phyloP scores from a whole-genome alignment of 202 grass and related monocot genomes.

The Thinopyrum obtusiflorum region DNA sequence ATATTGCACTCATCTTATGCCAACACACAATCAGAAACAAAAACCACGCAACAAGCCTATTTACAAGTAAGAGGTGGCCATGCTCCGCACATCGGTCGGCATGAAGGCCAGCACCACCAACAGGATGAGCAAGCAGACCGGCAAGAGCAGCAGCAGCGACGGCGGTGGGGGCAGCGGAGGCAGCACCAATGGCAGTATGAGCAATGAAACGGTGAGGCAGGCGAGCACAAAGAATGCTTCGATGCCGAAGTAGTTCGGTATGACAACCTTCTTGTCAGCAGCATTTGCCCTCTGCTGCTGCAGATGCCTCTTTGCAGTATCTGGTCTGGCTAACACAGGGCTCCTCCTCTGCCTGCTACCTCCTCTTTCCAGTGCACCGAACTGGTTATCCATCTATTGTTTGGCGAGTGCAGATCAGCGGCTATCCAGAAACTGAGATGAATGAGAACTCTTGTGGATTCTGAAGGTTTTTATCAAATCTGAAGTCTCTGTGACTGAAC shows the following conservation, averaged over 20 bases:
- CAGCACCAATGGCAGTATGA: slow-evolving; percentile 69
- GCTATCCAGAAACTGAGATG: neutral
- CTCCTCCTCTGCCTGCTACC: slow-evolving; percentile 20
- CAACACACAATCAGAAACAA: slow-evolving; percentile 12
- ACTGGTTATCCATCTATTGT: neutral
- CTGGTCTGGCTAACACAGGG: neutral
- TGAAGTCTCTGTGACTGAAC: neutral
- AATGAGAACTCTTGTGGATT: neutral
- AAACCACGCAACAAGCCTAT: neutral
- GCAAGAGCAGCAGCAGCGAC: slow-evolving; percentile 54
- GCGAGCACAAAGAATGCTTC: slow-evolving; percentile 55
- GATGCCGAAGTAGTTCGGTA: slow-evolving; percentile 49
- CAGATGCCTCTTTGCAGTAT: slow-evolving; percentile 17
- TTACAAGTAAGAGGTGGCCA: slow-evolving; percentile 67
- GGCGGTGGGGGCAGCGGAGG: slow-evolving; percentile 73
- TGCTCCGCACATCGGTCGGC: slow-evolving; percentile 52
- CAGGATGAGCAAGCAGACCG: slow-evolving; percentile 56
- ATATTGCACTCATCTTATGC: slow-evolving; percentile 20
- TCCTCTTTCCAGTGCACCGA: slow-evolving; percentile 10
- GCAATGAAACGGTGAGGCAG: slow-evolving; percentile 51
- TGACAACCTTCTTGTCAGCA: slow-evolving; percentile 21
- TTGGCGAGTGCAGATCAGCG: neutral
- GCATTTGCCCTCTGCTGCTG: slow-evolving; percentile 27
- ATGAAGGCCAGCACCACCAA: slow-evolving; percentile 65
- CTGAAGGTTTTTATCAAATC: slow-evolving; percentile 26